phyloP scores from a whole-genome alignment of 2,329 filamentous ascomycete genomes.

The Clarireedia monteithiana region DNA sequence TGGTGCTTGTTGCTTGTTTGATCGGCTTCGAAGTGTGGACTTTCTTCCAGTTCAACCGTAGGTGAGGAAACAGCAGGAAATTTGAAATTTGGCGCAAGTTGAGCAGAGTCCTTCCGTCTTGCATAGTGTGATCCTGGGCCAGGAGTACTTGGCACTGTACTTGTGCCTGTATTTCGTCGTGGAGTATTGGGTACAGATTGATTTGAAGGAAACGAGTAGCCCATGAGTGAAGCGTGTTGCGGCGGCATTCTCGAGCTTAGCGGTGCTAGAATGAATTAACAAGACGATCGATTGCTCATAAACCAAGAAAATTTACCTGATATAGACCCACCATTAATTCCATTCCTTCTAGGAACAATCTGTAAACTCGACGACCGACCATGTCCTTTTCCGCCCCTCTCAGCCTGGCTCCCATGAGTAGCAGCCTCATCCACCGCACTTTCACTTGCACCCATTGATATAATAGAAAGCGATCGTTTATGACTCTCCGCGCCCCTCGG shows the following conservation, averaged over 20 bases:
- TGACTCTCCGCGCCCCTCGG: slow-evolving; percentile 47
- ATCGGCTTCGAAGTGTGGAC: slow-evolving; percentile 8
- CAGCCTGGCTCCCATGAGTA: slow-evolving; percentile 29
- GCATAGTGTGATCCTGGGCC: slow-evolving; percentile 32
- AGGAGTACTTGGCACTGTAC: slow-evolving; percentile 34
- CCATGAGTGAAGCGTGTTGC: slow-evolving; percentile 30
- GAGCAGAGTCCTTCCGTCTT: slow-evolving; percentile 22
- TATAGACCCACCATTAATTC: slow-evolving; percentile 32
- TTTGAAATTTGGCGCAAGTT: slow-evolving; percentile 43
- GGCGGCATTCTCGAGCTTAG: slow-evolving; percentile 29
- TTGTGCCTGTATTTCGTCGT: slow-evolving; percentile 17
- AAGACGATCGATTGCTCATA: neutral
- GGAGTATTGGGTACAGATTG: slow-evolving; percentile 3
- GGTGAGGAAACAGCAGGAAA: slow-evolving; percentile 42
- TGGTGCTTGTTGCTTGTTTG: slow-evolving; percentile 6
- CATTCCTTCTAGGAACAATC: slow-evolving; percentile 47
- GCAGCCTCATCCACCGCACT: slow-evolving; percentile 23
- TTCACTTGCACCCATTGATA: slow-evolving; percentile 60
- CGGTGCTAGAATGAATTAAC: slow-evolving; percentile 20
- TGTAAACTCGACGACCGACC: slow-evolving; percentile 76
- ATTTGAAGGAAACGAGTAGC: slow-evolving; percentile 25
- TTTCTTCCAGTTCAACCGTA: slow-evolving; percentile 13
- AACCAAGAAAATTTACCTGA: slow-evolving; percentile 30
- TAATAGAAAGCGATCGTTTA: slow-evolving; percentile 72
- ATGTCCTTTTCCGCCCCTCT: slow-evolving; percentile 54